These are phyloP conservation scores for Somion occarium DNA, from an alignment of 1,284 basidiomycete species.

Conservation along the genomic window DNA sequence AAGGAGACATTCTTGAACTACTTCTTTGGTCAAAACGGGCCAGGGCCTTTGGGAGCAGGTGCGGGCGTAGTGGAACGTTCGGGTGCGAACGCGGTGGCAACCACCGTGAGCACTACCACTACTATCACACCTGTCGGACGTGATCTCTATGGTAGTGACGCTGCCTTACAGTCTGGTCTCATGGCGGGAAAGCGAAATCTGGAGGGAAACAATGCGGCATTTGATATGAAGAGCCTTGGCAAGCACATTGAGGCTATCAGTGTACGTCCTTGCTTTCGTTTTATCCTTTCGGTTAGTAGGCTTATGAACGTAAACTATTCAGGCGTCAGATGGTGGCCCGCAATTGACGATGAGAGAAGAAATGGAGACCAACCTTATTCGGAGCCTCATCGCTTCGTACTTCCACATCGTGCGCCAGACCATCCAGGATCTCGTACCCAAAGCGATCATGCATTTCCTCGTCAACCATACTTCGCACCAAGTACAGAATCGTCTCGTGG, in stretches of 20 bases:
- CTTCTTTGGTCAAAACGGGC: constrained; percentile 87
- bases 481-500: constrained; percentile 94
- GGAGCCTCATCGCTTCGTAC: constrained; percentile 92
- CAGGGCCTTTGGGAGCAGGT: constrained; percentile 57
- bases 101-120: neutral
- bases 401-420: constrained; percentile 95
- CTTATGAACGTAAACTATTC: neutral
- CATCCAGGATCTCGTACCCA: constrained; percentile 96
- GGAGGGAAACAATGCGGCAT: constrained; percentile 83
- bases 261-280: constrained; percentile 17
- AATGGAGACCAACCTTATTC: constrained; percentile 94
- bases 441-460: constrained; percentile 94
- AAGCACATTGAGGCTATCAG: constrained; percentile 92
- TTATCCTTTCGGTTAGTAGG: constrained; percentile 2
- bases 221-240: constrained; percentile 98
- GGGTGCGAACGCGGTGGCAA: constrained; percentile 7
- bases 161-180: constrained; percentile 47
- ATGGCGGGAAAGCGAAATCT: constrained; percentile 61
- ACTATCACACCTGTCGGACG: constrained; percentile 36
- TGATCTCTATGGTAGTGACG: constrained; percentile 53
- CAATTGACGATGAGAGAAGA: constrained; percentile 81
- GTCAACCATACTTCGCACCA: constrained; percentile 97
- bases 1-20: constrained; percentile 93
- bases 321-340: constrained; percentile 48
- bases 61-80: constrained; percentile 8